These are phyloP conservation scores for Colletotrichum orbiculare DNA, from an alignment of 2,329 filamentous ascomycete genomes.

Conservation along the genomic window DNA sequence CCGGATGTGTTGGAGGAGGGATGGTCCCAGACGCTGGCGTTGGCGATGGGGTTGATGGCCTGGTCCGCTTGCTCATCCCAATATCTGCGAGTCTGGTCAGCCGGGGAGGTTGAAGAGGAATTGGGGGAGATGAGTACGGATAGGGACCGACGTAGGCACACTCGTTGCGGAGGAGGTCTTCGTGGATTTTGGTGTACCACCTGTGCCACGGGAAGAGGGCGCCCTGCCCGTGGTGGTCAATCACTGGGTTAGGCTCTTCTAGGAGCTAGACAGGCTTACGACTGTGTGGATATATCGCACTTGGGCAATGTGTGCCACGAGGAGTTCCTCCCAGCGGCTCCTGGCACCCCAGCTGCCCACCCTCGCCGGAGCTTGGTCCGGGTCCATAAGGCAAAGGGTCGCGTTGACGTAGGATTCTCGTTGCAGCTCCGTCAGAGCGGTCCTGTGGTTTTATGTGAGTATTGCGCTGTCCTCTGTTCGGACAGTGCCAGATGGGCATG, in stretches of 20 bases:
- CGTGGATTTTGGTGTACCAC: constrained; percentile 45
- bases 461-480: no score
- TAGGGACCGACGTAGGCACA: constrained; percentile 47
- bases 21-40: constrained; percentile 8
- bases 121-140: constrained; percentile 44
- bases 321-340: constrained; percentile 11
- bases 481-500: not conserved
- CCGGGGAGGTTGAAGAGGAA: constrained; percentile 12
- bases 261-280: not conserved
- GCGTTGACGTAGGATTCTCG: not conserved
- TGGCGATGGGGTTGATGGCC: not conserved
- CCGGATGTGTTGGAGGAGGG: constrained; percentile 3
- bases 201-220: constrained; percentile 44
- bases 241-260: not conserved
- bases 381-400: constrained; percentile 8
- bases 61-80: constrained; percentile 18
- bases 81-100: not conserved
- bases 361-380: not conserved
- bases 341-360: not conserved
- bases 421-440: not conserved
- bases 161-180: constrained; percentile 43
- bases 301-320: constrained; percentile 10
- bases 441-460: not conserved
- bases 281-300: constrained; percentile 15
- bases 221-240: not conserved